Evolutionary conservation across 768 basidiomycete genomes (phyloP).

Genomic region (Psilocybe cyanescens): DNA sequence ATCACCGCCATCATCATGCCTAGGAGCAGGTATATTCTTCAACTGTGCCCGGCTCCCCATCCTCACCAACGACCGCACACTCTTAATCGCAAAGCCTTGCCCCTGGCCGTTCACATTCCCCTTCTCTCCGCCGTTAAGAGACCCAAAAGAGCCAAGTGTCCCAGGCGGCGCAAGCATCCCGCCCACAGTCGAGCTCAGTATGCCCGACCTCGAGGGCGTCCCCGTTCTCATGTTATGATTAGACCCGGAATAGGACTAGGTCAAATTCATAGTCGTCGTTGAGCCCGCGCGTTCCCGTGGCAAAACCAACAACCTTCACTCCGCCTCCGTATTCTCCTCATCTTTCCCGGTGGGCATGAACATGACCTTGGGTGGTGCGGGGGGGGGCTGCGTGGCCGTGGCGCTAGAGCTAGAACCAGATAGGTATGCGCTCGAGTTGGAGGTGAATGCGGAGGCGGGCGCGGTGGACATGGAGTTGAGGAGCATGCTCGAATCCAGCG

Average conservation of each 20-base stretch:
- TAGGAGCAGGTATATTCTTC: slow-evolving; percentile 31
- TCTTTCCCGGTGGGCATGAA: slow-evolving; percentile 15
- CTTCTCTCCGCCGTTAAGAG: too few species aligned
- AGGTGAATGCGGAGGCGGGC: neutral
- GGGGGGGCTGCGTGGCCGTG: neutral
- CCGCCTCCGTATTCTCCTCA: neutral
- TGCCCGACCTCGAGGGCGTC: slow-evolving; percentile 36
- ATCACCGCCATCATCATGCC: slow-evolving; percentile 31
- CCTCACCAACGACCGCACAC: slow-evolving; percentile 71
- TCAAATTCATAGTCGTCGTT: neutral
- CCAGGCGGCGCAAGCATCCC: slow-evolving; percentile 38
- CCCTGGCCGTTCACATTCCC: neutral
- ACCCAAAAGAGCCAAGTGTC: neutral
- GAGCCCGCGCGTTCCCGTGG: neutral
- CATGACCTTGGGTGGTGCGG: slow-evolving; percentile 1
- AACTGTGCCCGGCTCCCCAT: slow-evolving; percentile 76
- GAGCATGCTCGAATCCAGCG: slow-evolving; percentile 47
- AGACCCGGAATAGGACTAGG: neutral
- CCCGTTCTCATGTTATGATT: neutral
- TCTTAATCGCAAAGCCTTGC: slow-evolving; percentile 74
- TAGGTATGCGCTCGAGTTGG: neutral
- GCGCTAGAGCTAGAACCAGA: neutral
- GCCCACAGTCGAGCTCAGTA: slow-evolving; percentile 21
- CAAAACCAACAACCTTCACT: neutral
- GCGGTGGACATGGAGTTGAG: neutral